Evolutionary conservation across 208 protist species (phyloP), one percentile per base, ranked within the genome.

Genomic region (Strigomonas culicis): DNA sequence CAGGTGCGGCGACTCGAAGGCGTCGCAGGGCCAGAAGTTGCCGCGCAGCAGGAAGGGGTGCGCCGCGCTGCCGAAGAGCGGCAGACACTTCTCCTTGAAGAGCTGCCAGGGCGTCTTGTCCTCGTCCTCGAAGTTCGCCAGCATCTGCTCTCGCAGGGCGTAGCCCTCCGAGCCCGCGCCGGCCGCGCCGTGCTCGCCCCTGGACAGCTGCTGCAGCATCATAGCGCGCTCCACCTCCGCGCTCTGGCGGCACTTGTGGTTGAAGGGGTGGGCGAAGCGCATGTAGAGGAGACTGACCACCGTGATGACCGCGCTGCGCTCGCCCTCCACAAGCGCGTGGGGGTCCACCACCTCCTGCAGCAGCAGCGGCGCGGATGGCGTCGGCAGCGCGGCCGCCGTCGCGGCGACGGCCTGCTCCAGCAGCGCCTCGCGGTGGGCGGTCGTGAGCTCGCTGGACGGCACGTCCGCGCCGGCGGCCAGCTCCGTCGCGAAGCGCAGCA

Each of bases 101-200:
- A 96, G 80, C 61, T 94, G 84, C 90, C 90, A 96, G 24, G 87
- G 80, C 34, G 72, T 92, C 60, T 86, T 89, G 56, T 96, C 90
- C 25, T 93, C 90, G 51, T 91, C 79, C 17, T 88, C 74, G n/a
- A 93, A 68, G 41, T 83, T 46, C 10, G 66, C 43, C 36, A 96
- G 62, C 52, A 86, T 72, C 65, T 87, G 75, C 58, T 64, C 59
- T 56, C 78, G 73, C 10, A 80, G 11, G 55, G 36, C 41, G 28
- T 24, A 25, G 27, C 17, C 47, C 27, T 39, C 32, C 15, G 52
- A 7, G 27, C 43, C 27, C 15, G 6, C 32, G 4, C 17, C 1
- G 7, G 21, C 34, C 41, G 10, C 19, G 49, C 21, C 21, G 44
- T 43, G 21, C 34, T 69, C 56, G 22, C 60, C 31, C 34, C 50